Percentiles rank a stretch among this genome's conserved stretches.
These are phyloP conservation scores for Cladosporium phlei DNA, from an alignment of 2,329 filamentous ascomycete species.

Conservation along the genomic window DNA sequence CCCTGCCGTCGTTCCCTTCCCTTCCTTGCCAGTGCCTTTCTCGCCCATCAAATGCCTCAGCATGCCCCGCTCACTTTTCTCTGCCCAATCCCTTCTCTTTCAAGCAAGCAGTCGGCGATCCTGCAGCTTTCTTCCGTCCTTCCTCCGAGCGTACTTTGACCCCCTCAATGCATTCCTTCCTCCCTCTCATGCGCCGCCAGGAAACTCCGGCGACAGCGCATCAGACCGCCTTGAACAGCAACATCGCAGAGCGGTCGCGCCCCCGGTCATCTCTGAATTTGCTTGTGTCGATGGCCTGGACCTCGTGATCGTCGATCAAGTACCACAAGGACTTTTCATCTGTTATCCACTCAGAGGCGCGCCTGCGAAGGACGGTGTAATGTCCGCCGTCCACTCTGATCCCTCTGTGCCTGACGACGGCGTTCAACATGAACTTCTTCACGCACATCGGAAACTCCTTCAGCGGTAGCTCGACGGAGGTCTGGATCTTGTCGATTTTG, in stretches of 20 bases:
- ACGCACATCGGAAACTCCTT: slow-evolving; percentile 2
- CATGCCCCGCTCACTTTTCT: no score
- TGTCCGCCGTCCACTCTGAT: slow-evolving; percentile 7
- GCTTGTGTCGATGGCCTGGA: not conserved
- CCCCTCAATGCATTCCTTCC: no score
- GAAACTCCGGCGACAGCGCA: slow-evolving; percentile 4
- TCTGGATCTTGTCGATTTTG: slow-evolving; percentile 4
- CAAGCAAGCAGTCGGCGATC: no score
- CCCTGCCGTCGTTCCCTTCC: no score
- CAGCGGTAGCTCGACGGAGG: slow-evolving; percentile 8
- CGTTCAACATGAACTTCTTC: slow-evolving; percentile 11
- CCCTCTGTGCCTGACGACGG: slow-evolving; percentile 15
- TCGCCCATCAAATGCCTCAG: no score
- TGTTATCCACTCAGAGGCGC: not conserved
- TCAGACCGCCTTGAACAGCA: slow-evolving; percentile 8
- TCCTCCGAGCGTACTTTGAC: no score
- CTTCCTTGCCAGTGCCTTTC: no score
- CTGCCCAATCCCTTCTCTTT: no score
- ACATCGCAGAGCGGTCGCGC: not conserved
- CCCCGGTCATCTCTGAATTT: not conserved
- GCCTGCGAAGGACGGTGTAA: slow-evolving; percentile 16
- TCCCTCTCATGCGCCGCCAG: no score
- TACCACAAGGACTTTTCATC: not conserved
- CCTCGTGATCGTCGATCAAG: slow-evolving; percentile 4
- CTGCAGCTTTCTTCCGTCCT: no score